A percentile compares a stretch with the other conserved stretches of the same genome.
These are phyloP conservation scores for Aphanomyces astaci DNA, from an alignment of 352 stramenopile species.

Conservation along the genomic window DNA sequence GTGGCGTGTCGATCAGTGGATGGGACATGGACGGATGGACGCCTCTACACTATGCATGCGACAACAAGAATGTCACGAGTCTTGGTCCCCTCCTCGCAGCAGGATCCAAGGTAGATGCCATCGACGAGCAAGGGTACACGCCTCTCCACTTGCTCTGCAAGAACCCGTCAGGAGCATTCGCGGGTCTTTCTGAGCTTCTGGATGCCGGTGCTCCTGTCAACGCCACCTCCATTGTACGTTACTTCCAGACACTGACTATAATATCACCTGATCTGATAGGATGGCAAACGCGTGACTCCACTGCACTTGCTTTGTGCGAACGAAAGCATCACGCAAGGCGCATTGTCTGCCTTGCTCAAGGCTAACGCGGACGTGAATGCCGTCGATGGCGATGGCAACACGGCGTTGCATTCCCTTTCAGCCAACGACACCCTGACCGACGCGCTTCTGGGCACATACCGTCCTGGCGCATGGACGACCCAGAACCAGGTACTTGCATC, in stretches of 20 bases:
- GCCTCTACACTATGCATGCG: conserved; percentile 62
- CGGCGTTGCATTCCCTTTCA: conserved; percentile 49
- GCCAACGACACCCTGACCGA: conserved; percentile 42
- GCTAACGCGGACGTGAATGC: conserved; percentile 34
- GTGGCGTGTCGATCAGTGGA: background rate
- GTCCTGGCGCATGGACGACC: conserved; percentile 44
- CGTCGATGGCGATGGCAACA: conserved; percentile 58
- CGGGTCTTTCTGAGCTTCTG: conserved; percentile 32
- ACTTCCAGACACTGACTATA: too few species aligned
- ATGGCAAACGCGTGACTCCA: conserved; percentile 29
- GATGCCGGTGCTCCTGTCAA: conserved; percentile 35
- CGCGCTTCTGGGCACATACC: conserved; percentile 33
- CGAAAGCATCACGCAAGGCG: conserved; percentile 32
- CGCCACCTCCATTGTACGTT: conserved; percentile 32
- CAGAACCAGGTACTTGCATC: conserved; percentile 47
- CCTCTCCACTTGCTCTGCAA: conserved; percentile 68
- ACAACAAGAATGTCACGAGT: conserved; percentile 46
- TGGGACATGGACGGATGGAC: conserved; percentile 60
- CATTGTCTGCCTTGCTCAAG: conserved; percentile 40
- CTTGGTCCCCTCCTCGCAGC: conserved; percentile 35
- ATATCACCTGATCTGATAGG: too few species aligned
- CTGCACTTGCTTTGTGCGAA: conserved; percentile 52
- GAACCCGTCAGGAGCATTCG: conserved; percentile 37
- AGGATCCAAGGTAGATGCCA: conserved; percentile 41
- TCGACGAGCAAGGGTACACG: conserved; percentile 69